Conservation (phyloP, 768 basidiomycete species). For the Trametes gibbosa region DNA sequence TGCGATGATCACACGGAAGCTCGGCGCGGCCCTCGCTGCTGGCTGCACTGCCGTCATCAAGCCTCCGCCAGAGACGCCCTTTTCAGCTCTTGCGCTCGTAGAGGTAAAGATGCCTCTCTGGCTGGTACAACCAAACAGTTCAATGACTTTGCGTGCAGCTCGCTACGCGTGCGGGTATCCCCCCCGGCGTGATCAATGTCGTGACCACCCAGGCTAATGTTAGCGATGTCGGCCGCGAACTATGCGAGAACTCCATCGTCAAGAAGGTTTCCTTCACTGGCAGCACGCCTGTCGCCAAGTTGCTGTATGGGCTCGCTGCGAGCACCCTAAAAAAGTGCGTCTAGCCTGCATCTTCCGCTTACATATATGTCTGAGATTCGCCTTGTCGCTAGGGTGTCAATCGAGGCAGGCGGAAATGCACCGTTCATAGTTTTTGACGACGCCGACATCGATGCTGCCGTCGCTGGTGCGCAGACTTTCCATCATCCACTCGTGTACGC, state of each 20-base stretch:
- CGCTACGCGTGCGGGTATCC: conserved; percentile 84
- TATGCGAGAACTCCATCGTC: conserved; percentile 85
- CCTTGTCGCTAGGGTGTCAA: conserved; percentile 47
- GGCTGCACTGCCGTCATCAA: conserved; percentile 98
- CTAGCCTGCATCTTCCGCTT: neutral
- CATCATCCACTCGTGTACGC: neutral
- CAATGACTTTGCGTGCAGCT: conserved; percentile 44
- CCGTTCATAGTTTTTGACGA: conserved; percentile 98
- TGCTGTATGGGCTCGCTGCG: conserved; percentile 68
- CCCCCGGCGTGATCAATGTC: conserved; percentile 93
- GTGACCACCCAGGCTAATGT: conserved; percentile 87
- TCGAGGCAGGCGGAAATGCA: conserved; percentile 93
- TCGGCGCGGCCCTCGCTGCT: conserved; percentile 86
- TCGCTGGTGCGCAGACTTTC: conserved; percentile 55
- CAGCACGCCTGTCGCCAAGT: conserved; percentile 77
- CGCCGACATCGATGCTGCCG: conserved; percentile 89
- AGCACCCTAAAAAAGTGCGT: conserved; percentile 80
- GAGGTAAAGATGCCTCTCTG: conserved; percentile 50
- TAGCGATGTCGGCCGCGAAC: conserved; percentile 84
- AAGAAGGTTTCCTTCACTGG: conserved; percentile 94
- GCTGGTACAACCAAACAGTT: too few relatives aligned
- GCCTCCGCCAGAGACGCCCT: conserved; percentile 93
- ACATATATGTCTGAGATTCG: too few relatives aligned
- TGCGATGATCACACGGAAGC: conserved; percentile 91
- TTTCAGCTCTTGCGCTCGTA: conserved; percentile 86